Evolutionary conservation across 2,329 filamentous ascomycete species (phyloP).

Genomic region (Cercospora sp.): DNA sequence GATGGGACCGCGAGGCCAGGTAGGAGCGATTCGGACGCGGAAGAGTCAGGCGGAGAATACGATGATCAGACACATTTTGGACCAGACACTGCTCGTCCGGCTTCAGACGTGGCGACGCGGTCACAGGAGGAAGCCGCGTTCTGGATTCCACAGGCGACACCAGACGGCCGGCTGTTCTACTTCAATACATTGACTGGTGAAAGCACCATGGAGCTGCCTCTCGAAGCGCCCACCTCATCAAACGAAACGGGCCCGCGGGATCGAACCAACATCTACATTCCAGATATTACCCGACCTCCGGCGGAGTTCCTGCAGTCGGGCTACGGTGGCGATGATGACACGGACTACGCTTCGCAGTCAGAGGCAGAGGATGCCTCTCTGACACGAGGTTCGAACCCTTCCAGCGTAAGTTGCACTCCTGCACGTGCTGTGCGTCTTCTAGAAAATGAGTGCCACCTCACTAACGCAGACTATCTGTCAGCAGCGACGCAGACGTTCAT

Average conservation of each 20-base stretch:
- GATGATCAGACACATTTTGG: conserved; percentile 61
- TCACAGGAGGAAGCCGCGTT: conserved; percentile 83
- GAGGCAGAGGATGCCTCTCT: conserved; percentile 78
- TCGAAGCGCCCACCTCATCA: conserved; percentile 81
- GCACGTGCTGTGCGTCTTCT: conserved; percentile 27
- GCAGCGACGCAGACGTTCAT: conserved; percentile 66
- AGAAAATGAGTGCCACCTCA: conserved; percentile 32
- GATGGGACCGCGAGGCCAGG: conserved; percentile 62
- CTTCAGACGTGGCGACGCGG: conserved; percentile 4
- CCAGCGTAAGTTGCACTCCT: conserved; percentile 57
- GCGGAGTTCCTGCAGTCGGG: conserved; percentile 83
- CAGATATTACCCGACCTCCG: conserved; percentile 85
- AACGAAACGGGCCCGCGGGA: conserved; percentile 85
- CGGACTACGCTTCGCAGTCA: conserved; percentile 83
- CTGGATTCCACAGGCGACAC: conserved; percentile 97
- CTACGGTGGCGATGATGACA: conserved; percentile 74
- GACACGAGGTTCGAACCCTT: conserved; percentile 68
- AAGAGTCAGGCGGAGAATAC: conserved; percentile 67
- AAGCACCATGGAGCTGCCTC: conserved; percentile 88
- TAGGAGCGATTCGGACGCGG: conserved; percentile 42
- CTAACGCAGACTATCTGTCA: conserved; percentile 39
- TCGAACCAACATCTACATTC: conserved; percentile 82
- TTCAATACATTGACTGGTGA: conserved; percentile 98
- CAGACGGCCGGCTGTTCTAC: conserved; percentile 90
- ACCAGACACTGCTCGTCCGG: conserved; percentile 59